Percentiles rank a stretch among this genome's conserved stretches.
These are phyloP conservation scores for Capsicum pubescens DNA, from an alignment of 257 asterid genomes.

Conservation along the genomic window DNA sequence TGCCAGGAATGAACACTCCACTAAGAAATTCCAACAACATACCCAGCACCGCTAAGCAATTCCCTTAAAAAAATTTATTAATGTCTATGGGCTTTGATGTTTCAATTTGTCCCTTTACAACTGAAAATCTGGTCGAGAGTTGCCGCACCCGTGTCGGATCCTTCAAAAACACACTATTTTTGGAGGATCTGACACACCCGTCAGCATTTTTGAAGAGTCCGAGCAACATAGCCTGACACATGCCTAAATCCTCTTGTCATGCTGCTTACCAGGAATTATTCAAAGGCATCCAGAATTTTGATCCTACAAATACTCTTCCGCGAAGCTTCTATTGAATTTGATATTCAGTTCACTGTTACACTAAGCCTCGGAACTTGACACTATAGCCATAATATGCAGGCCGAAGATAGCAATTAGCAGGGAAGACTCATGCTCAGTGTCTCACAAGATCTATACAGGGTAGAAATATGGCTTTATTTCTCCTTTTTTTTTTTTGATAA, in stretches of 20 bases:
- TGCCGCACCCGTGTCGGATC: too few relatives aligned
- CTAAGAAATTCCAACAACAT: not conserved
- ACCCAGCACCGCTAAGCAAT: not conserved
- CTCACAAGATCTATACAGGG: not conserved
- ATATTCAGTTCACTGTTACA: conserved; percentile 4
- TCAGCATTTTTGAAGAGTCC: too few relatives aligned
- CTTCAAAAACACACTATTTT: too few relatives aligned
- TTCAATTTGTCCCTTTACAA: not conserved
- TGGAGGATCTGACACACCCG: too few relatives aligned
- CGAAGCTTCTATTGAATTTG: not conserved
- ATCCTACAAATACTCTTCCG: not conserved
- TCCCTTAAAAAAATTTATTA: not conserved
- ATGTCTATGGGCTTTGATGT: not conserved
- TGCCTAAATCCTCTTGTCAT: not conserved
- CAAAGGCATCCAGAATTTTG: not conserved
- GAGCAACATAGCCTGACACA: not conserved
- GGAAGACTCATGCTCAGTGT: not conserved
- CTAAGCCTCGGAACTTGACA: not conserved
- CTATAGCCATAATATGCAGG: not conserved
- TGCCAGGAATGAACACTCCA: not conserved
- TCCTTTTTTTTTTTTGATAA: not conserved
- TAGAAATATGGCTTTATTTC: not conserved
- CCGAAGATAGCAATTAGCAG: not conserved
- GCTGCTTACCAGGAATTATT: not conserved
- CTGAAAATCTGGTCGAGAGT: not conserved